Conservation (phyloP, 805 yeast genomes). For the Pichia nakasei region DNA sequence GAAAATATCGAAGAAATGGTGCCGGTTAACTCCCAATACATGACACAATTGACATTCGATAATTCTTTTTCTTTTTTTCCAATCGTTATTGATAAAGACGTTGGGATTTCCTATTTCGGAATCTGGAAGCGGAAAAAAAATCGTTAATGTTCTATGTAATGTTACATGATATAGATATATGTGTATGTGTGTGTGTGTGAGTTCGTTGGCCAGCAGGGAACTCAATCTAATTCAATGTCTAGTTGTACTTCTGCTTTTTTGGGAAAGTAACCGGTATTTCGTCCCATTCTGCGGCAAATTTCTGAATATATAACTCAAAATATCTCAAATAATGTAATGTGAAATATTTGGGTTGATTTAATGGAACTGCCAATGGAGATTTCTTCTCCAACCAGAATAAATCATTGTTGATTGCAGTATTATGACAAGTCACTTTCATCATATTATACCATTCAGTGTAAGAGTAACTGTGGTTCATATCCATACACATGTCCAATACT, state of each 20-base stretch:
- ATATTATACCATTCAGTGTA: conserved; percentile 46
- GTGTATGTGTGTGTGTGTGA: too few relatives aligned
- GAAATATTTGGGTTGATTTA: conserved; percentile 60
- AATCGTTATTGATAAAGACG: too few relatives aligned
- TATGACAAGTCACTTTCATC: conserved; percentile 24
- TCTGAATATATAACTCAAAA: conserved; percentile 19
- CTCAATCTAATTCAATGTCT: too few relatives aligned
- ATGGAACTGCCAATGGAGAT: conserved; percentile 64
- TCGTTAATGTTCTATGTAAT: too few relatives aligned
- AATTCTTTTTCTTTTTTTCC: too few relatives aligned
- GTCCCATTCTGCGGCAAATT: conserved; percentile 20
- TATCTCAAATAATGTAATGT: conserved; percentile 20
- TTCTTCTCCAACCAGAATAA: conserved; percentile 56
- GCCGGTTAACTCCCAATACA: too few relatives aligned
- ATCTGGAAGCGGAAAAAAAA: too few relatives aligned
- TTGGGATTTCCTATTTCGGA: too few relatives aligned
- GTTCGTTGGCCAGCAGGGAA: too few relatives aligned
- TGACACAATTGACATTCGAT: too few relatives aligned
- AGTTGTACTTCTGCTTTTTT: neutral
- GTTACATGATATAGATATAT: too few relatives aligned
- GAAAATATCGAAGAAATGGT: too few relatives aligned
- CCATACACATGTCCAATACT: conserved; percentile 28
- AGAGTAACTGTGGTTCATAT: conserved; percentile 35
- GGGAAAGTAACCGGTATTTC: neutral
- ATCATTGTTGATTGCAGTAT: conserved; percentile 13